Base-by-base conservation (phyloP, 805 yeast species). In the Yarrowia phangngaensis region DNA sequence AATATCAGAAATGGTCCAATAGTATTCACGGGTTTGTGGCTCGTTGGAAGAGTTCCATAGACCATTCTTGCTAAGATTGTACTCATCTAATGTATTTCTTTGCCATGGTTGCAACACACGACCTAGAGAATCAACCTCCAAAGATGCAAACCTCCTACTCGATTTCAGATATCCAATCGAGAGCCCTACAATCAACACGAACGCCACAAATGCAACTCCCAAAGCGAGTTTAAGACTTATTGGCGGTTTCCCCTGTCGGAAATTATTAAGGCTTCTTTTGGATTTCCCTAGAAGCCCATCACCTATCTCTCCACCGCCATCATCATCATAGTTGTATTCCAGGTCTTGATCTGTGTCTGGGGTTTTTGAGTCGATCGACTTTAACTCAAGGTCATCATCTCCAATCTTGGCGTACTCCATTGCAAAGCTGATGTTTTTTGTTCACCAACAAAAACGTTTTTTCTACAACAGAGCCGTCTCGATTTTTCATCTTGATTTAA, bases 11-110 rank as follows among this genome's bases (percentile, higher is more conserved):
- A 60, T 36, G 6, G 41, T 52, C 50, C 59, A 55, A 8, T 32
- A 34, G 40, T 54, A 60, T 32, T 54, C 56, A 8, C 63, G 35
- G 1, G 54, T 53, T 6, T 50, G 47, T 2, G 58, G 54, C 1
- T 32, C 38, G 6, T 20, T 20, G 3, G 31, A 33, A 2, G 56
- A 13, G 45, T 53, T 23, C 55, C 56, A 52, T 49, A 47, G 26
- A 2, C 56, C 53, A 15, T 43, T 32, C 16, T 54, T 36, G 13
- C 53, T 51, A 11, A 56, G 29, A 20, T 51, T 51, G 50, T 63
- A 63, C 16, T 60, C 60, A 12, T 54, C 35, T 4, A 56, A 51
- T 2, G 64, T 60, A 34, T 63, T 63, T 24, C 55, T 55, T 34
- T 60, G 61, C 66, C 66, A 62, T 1, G 55, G 38, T 38, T 53